Evolutionary conservation across 768 basidiomycete genomes (phyloP).

Genomic region (Nidula microcarpa): DNA sequence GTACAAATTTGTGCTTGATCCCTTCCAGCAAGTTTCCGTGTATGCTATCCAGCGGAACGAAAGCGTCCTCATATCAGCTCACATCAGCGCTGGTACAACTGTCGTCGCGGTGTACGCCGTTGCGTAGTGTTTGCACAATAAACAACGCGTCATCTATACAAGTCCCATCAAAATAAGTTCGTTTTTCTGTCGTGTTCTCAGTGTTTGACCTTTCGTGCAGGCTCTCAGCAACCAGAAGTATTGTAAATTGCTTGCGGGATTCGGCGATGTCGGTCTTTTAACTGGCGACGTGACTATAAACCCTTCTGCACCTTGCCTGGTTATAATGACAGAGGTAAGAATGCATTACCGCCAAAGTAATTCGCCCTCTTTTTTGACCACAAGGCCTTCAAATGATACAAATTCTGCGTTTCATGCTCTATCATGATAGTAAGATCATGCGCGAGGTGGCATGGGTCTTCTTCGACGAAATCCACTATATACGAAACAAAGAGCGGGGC

Average conservation of each 20-base stretch:
- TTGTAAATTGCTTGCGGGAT: constrained; percentile 94
- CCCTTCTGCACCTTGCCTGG: constrained; percentile 92
- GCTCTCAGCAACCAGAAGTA: constrained; percentile 99
- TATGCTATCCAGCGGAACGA: constrained; percentile 96
- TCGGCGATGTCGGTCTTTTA: constrained; percentile 98
- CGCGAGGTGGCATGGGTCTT: constrained; percentile 99
- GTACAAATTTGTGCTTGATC: constrained; percentile 96
- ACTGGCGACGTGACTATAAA: constrained; percentile 99
- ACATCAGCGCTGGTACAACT: constrained; percentile 98
- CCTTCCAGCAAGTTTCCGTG: constrained; percentile 94
- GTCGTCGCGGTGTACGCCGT: constrained; percentile 99
- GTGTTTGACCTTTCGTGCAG: constrained; percentile 38
- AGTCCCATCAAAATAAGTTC: constrained; percentile 99
- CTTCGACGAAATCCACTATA: constrained; percentile 99
- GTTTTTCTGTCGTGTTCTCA: constrained; percentile 42
- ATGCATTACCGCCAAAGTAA: neutral
- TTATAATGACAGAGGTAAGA: constrained; percentile 97
- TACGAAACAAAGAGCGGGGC: constrained; percentile 98
- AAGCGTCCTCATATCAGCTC: constrained; percentile 95
- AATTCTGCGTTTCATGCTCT: constrained; percentile 98
- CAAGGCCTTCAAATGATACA: too few relatives aligned
- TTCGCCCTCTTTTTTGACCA: too few relatives aligned
- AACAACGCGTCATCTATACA: constrained; percentile 97
- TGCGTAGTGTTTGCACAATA: constrained; percentile 89
- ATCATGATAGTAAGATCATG: constrained; percentile 98